Evolutionary conservation across 805 yeast species (phyloP).

Genomic region (Metschnikowia henanensis): DNA sequence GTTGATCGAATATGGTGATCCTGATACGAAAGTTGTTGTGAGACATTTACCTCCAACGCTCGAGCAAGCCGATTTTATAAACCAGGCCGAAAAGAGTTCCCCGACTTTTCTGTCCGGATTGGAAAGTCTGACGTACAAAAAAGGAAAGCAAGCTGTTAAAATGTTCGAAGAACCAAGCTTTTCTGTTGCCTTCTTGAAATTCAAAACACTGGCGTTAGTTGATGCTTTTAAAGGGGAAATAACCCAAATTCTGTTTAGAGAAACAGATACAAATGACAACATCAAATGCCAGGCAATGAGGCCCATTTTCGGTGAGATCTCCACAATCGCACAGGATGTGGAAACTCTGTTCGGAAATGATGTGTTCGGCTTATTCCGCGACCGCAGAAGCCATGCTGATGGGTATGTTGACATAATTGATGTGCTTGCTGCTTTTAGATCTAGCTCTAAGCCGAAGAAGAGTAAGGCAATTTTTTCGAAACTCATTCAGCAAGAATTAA

Average conservation of each 20-base stretch:
- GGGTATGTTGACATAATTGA: slow-evolving; percentile 6
- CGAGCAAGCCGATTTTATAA: slow-evolving; percentile 15
- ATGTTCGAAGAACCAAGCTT: slow-evolving; percentile 21
- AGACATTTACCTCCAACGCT: slow-evolving; percentile 26
- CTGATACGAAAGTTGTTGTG: slow-evolving; percentile 17
- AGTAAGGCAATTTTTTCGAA: not conserved
- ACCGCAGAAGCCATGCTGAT: slow-evolving; percentile 5
- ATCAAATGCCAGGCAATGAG: slow-evolving; percentile 19
- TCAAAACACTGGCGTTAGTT: slow-evolving; percentile 10
- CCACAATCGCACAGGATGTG: slow-evolving; percentile 5
- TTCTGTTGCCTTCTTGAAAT: slow-evolving; percentile 21
- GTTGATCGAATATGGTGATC: slow-evolving; percentile 17
- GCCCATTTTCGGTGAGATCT: slow-evolving; percentile 17
- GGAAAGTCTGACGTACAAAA: slow-evolving; percentile 15
- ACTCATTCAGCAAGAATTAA: not conserved
- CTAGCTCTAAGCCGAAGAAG: not conserved
- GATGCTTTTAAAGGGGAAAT: slow-evolving; percentile 13
- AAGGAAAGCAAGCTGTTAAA: slow-evolving; percentile 18
- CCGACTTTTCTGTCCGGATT: slow-evolving; percentile 1
- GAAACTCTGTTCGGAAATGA: slow-evolving; percentile 1
- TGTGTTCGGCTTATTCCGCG: slow-evolving; percentile 7
- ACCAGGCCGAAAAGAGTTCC: slow-evolving; percentile 21
- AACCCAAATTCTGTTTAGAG: slow-evolving; percentile 25
- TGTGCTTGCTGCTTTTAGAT: not conserved
- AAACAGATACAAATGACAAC: slow-evolving; percentile 24